These are phyloP conservation scores for Solanum megistacrolobum DNA, from an alignment of 257 asterid genomes.

Conservation along the genomic window DNA sequence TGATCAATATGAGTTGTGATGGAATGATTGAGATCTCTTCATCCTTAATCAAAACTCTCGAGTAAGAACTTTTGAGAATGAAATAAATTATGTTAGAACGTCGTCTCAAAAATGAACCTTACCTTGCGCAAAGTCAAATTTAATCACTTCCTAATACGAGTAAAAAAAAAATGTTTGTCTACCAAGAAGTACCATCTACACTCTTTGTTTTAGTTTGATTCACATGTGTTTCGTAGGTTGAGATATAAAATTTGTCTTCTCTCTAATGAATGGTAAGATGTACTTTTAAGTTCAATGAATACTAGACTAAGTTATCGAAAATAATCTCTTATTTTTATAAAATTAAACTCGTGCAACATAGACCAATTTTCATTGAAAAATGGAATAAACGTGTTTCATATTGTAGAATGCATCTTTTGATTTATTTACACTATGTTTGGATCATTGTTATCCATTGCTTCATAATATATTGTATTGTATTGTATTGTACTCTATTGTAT, in stretches of 20 bases:
- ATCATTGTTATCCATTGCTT: too few species aligned
- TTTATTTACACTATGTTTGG: too few species aligned
- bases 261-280: neutral
- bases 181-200: neutral
- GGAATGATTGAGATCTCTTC: neutral
- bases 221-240: neutral
- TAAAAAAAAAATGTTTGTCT: too few species aligned
- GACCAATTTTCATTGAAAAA: neutral
- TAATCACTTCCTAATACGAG: too few species aligned
- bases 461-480: too few species aligned
- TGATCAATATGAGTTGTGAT: neutral
- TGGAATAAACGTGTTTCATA: neutral
- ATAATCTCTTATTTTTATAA: neutral
- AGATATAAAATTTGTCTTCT: neutral
- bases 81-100: rapidly evolving
- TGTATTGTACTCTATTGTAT: too few species aligned
- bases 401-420: too few species aligned
- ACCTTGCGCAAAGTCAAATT: rapidly evolving
- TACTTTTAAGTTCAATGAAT: neutral
- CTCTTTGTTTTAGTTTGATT: neutral
- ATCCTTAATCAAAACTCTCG: rapidly evolving
- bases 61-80: rapidly evolving
- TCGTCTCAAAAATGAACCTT: neutral
- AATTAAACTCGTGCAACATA: neutral
- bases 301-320: neutral